phyloP scores from a whole-genome alignment of 805 yeast genomes.

The Candida coleopterorum region DNA sequence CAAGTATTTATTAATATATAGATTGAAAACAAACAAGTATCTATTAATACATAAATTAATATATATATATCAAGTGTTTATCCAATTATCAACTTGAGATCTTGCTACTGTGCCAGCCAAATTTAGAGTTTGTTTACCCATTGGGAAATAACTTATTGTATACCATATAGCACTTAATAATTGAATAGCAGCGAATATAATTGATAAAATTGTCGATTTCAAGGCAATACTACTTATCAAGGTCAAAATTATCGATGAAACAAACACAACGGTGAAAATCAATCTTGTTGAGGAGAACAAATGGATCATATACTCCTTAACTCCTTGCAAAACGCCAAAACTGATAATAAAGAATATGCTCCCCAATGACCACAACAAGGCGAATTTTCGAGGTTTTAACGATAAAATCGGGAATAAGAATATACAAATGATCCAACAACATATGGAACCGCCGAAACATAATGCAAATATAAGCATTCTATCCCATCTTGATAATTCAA shows the following conservation, averaged over 20 bases:
- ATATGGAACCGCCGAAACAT: conserved; percentile 38
- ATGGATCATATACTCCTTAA: conserved; percentile 35
- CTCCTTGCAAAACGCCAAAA: conserved; percentile 43
- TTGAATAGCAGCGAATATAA: conserved; percentile 38
- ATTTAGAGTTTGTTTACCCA: conserved; percentile 41
- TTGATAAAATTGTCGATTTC: conserved; percentile 34
- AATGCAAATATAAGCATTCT: conserved; percentile 42
- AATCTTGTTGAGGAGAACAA: conserved; percentile 39
- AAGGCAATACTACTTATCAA: conserved; percentile 32
- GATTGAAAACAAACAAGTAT: conserved; percentile 13
- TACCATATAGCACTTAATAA: conserved; percentile 40
- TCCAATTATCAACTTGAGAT: conserved; percentile 42
- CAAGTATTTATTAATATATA: too few relatives aligned
- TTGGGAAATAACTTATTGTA: conserved; percentile 44
- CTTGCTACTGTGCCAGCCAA: conserved; percentile 41
- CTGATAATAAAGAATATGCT: conserved; percentile 42
- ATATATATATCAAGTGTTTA: conserved; percentile 22
- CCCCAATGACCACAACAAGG: conserved; percentile 44
- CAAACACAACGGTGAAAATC: conserved; percentile 33
- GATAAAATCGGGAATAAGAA: conserved; percentile 40
- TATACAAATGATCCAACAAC: conserved; percentile 39
- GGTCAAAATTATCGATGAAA: conserved; percentile 37
- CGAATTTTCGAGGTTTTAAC: conserved; percentile 42
- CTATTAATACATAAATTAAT: conserved; percentile 8
- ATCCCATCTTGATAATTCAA: conserved; percentile 43